phyloP scores from a whole-genome alignment of 352 stramenopile genomes.

The Elongisporangium anandrum region DNA sequence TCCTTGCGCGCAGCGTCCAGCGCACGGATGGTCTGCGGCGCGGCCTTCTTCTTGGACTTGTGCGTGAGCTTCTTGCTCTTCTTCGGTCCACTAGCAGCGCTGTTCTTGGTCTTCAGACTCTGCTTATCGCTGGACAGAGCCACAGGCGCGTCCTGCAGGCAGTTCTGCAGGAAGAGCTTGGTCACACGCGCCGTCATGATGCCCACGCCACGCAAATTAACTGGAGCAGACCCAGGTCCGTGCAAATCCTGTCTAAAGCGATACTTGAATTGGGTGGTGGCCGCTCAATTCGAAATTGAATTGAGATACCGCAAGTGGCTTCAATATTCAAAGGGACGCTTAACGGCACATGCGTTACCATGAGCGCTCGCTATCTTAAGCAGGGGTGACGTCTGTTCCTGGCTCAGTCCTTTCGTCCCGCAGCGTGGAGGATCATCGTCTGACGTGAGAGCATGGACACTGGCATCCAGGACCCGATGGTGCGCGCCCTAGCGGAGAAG shows the following conservation, averaged over 20 bases:
- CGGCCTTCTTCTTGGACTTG: constrained; percentile 19
- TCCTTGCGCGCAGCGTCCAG: constrained; percentile 49
- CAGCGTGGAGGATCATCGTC: background rate
- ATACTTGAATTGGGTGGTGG: background rate
- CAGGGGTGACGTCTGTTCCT: background rate
- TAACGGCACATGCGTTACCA: background rate
- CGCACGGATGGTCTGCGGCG: constrained; percentile 28
- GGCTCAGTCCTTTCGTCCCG: background rate
- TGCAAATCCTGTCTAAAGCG: background rate
- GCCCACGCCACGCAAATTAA: background rate
- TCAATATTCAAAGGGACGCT: background rate
- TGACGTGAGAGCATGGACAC: background rate
- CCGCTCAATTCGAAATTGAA: constrained; percentile 4
- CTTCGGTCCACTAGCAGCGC: constrained; percentile 11
- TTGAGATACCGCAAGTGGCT: background rate
- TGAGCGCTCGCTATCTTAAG: background rate
- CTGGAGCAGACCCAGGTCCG: background rate
- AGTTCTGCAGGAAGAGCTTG: constrained; percentile 73
- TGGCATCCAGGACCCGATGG: constrained; percentile 51
- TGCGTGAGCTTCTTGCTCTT: constrained; percentile 15
- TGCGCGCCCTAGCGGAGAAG: constrained; percentile 54
- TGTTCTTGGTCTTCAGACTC: background rate
- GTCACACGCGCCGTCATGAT: constrained; percentile 60
- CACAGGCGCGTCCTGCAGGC: constrained; percentile 12
- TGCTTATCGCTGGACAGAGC: constrained; percentile 5